Evolutionary conservation across 75 land plant genomes (phyloP).

Genomic region (Cryptomeria japonica): DNA sequence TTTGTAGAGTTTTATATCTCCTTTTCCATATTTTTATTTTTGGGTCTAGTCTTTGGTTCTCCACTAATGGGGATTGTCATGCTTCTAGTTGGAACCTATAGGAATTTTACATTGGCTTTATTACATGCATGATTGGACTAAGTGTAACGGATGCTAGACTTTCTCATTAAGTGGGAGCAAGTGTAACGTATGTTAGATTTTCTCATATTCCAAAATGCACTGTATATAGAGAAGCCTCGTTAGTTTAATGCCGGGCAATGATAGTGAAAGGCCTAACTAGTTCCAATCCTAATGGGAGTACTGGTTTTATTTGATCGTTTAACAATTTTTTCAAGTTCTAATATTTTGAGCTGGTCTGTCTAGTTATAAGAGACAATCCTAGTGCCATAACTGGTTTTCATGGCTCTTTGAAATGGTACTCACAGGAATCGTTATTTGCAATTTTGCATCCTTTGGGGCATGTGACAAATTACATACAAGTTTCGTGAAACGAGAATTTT

Average conservation of each 20-base stretch:
- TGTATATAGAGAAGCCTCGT: not conserved
- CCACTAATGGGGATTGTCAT: not conserved
- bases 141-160: constrained; percentile 7
- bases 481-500: too few relatives aligned
- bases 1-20: not conserved
- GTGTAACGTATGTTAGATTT: constrained; percentile 10
- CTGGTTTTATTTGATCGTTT: not conserved
- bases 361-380: not conserved
- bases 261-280: not conserved
- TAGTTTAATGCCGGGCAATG: not conserved
- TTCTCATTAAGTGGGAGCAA: not conserved
- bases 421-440: too few relatives aligned
- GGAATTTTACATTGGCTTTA: not conserved
- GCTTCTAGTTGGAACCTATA: not conserved
- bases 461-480: too few relatives aligned
- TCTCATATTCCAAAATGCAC: not conserved
- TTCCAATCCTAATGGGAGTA: not conserved
- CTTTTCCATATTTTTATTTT: not conserved
- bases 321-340: not conserved
- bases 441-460: too few relatives aligned
- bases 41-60: not conserved
- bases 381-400: not conserved
- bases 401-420: not conserved
- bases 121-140: not conserved
- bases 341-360: not conserved